These are phyloP conservation scores for Agaricus blazei DNA, from an alignment of 768 basidiomycete species.

Conservation along the genomic window DNA sequence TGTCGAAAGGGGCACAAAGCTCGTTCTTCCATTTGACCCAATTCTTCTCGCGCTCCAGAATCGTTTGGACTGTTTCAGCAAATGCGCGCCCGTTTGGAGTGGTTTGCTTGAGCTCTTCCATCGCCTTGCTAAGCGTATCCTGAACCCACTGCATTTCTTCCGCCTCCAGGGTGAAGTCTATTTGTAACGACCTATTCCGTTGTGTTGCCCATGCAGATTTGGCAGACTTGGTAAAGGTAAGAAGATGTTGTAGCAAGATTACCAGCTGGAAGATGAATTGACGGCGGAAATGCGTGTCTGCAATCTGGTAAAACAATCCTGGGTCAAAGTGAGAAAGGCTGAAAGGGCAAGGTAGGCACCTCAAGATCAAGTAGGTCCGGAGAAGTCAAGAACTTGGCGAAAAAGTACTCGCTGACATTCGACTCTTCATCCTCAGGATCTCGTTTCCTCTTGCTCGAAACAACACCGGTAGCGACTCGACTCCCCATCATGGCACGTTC, in stretches of 20 bases:
- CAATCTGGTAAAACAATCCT: slow-evolving; percentile 45
- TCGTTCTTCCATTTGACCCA: slow-evolving; percentile 92
- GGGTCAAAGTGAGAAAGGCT: background rate
- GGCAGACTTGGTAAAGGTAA: slow-evolving; percentile 64
- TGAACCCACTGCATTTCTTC: slow-evolving; percentile 72
- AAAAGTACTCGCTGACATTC: slow-evolving; percentile 73
- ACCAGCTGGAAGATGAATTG: slow-evolving; percentile 86
- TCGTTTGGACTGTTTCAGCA: slow-evolving; percentile 63
- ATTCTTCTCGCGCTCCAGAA: slow-evolving; percentile 80
- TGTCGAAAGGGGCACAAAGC: slow-evolving; percentile 74
- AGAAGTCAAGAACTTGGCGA: slow-evolving; percentile 89
- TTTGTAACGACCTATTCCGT: slow-evolving; percentile 75
- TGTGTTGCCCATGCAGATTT: slow-evolving; percentile 57
- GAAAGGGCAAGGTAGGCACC: slow-evolving; percentile 35
- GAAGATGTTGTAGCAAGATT: slow-evolving; percentile 71
- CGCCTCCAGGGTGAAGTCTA: slow-evolving; percentile 73
- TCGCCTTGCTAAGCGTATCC: slow-evolving; percentile 55
- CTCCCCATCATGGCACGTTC: slow-evolving; percentile 84
- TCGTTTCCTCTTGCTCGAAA: slow-evolving; percentile 57
- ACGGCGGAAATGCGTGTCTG: slow-evolving; percentile 89
- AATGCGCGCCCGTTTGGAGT: slow-evolving; percentile 75
- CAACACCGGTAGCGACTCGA: slow-evolving; percentile 41
- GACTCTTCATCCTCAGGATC: slow-evolving; percentile 53
- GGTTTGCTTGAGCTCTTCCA: slow-evolving; percentile 64
- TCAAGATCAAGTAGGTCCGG: slow-evolving; percentile 85